Percentiles rank a stretch among this genome's conserved stretches.
phyloP scores from a whole-genome alignment of 176 grass and related monocot species.

The Carex pumila region DNA sequence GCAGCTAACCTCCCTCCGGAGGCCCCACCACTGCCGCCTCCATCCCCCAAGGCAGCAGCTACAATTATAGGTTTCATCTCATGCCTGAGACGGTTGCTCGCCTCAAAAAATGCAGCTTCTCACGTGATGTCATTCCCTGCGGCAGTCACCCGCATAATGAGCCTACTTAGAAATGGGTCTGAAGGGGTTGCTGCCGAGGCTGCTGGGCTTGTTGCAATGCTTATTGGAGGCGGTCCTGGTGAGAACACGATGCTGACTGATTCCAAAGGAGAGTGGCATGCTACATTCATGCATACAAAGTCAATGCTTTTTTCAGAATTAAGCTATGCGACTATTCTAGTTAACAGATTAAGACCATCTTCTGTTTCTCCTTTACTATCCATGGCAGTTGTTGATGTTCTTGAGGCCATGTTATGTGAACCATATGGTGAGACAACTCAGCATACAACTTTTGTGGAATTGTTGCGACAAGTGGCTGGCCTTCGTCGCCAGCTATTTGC shows the following conservation, averaged over 20 bases:
- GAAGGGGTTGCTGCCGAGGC: conserved; percentile 95
- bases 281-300: conserved; percentile 94
- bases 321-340: conserved; percentile 73
- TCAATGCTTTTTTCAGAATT: conserved; percentile 79
- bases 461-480: conserved; percentile 94
- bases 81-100: conserved; percentile 83
- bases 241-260: conserved; percentile 69
- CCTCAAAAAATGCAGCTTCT: conserved; percentile 78
- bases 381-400: conserved; percentile 76
- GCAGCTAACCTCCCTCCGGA: conserved; percentile 62
- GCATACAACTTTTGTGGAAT: conserved; percentile 96
- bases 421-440: conserved; percentile 98
- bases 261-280: conserved; percentile 92
- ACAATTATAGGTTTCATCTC: conserved; percentile 93
- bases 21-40: conserved; percentile 71
- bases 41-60: conserved; percentile 93
- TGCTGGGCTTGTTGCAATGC: conserved; percentile 94
- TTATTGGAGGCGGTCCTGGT: conserved; percentile 86
- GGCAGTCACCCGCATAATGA: conserved; percentile 94
- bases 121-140: conserved; percentile 93
- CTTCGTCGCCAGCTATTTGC: conserved; percentile 85
- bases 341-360: conserved; percentile 72
- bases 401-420: conserved; percentile 99
- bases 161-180: conserved; percentile 91
- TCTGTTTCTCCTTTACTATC: conserved; percentile 92